Evolutionary conservation across 306 rosid genomes (phyloP), one percentile per base, ranked within the genome.

Genomic region (Casuarina equisetifolia): DNA sequence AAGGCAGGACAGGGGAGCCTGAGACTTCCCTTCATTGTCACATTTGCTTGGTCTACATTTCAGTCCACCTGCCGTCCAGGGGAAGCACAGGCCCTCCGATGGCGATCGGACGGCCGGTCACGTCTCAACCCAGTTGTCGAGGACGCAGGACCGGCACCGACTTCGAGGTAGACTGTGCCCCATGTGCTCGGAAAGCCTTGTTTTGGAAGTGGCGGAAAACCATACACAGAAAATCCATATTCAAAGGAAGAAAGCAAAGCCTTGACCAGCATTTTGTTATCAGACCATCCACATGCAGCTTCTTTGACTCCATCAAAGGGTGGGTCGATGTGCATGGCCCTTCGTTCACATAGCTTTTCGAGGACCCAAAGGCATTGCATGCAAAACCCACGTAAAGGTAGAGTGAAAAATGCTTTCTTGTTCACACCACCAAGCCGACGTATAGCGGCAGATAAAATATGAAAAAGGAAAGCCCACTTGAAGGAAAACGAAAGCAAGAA

Each of bases 41-140:
- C 83, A 81, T 75, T 78, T 74, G 73, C 15, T 49, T 48, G 48
- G 20, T 15, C 45, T 53, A 1, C 0, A 13, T 38, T 3, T 48
- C 19, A 11, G 55, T 52, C 69, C 52, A 42, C 46, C 64, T 36
- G 53, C 38, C 72, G 32, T 20, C 70, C 13, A 10, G 73, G 44
- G 77, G 77, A 74, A 80, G 49, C 49, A 32, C 17, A 73, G 59
- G 62, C 76, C 82, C 53, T 58, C 9, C 0, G 58, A 68, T 67
- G 3, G 46, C 32, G 46, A 73, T 77, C 79, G 0, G 9, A 68
- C 79, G 68, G 82, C 40, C 2, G 3, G 74, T 58, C 13, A 19
- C 48, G 43, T 20, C 54, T 38, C 50, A 20, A 53, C 45, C 35
- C 70, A 16, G 0, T 5, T 74, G 51, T 4, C 1, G 13, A 3